Evolutionary conservation across 805 yeast species (phyloP), one percentile per base, ranked within the genome.

Genomic region (Alloascoidea hylecoeti): DNA sequence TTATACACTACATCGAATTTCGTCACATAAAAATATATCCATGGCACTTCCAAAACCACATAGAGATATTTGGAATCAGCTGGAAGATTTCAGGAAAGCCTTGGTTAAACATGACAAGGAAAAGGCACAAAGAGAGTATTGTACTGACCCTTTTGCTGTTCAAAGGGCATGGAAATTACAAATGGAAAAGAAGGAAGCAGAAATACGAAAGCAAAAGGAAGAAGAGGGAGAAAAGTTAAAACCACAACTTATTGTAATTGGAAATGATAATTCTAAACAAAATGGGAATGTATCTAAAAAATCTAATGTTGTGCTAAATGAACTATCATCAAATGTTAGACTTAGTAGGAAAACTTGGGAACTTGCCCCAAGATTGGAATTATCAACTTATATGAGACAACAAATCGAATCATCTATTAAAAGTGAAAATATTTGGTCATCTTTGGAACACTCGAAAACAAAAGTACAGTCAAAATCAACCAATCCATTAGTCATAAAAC

Each of bases 41-140:
- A 77, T 88, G 88, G 78, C 85, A 49, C 64, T 89, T 12, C 97
- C 97, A 0, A 72, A 78, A 3, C 75, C 78, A 19, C 95, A 84
- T 52, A 75, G 84, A 44, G 71, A 71, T 36, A 62, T 83, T 17
- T 89, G 97, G 97, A 55, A 64, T 16, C 73, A 70, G 15, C 58
- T 89, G 41, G 95, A 83, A 39, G 64, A 61, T 4, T 71, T 66
- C 41, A 63, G 94, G 41, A 64, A 68, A 44, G 49, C 54, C 33
- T 43, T 75, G n/a, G 43, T 64, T 28, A 68, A 68, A 41, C 57
- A 54, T 4, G 61, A 72, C 49, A 65, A 69, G 3, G 49, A 47
- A 1, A 61, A 59, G 23, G 81, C 78, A 37, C 68, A 67, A 42
- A 52, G 55, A 28, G 46, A 68, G 3, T 86, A 80, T 53, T 69